Base-by-base conservation (phyloP, 306 rosid genomes). In the Alnus rubra region DNA sequence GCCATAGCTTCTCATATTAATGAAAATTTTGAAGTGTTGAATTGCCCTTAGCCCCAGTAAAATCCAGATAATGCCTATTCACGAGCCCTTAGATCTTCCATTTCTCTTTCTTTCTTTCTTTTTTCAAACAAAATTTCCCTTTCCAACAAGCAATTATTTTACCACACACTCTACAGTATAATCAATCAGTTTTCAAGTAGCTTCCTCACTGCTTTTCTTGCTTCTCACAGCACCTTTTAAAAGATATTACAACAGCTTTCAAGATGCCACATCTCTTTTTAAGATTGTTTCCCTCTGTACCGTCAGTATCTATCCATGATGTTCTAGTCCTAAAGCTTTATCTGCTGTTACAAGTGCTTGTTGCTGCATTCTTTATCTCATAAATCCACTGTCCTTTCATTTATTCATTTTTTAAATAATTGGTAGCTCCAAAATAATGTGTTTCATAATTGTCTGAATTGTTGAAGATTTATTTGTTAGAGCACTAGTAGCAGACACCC, bases 381-480 rank as follows among this genome's bases (percentile, higher is more conserved):
- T 7, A 37, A 33, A 1, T 45, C n/a, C 18, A 39, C 50, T 39
- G 47, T n/a, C 45, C 13, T 0, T 0, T 72, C 1, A 72, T 7
- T 13, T 31, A 6, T 47, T 69, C 6, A 16, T 18, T 56, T 11
- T 11, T 37, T 58, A 3, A 12, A 53, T 11, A 69, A 12, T 54
- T 78, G 37, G 18, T 59, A 31, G 50, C 9, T 16, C 3, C 18
- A 7, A 45, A 45, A 39, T 30, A 67, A 53, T 60, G 63, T 33
- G n/a, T 35, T 63, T n/a, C 33, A 30, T 62, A 14, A 14, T 15
- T 64, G 35, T 16, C n/a, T 64, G 4, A 13, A 64, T 74, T 4
- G n/a, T 45, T 47, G 68, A 54, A 76, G 65, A 71, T 69, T 75
- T 79, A 62, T 37, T 47, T 54, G 76, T 49, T 23, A 23, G 28